phyloP scores from a whole-genome alignment of 2,329 filamentous ascomycete genomes.

The Paracamarosporium sp. region DNA sequence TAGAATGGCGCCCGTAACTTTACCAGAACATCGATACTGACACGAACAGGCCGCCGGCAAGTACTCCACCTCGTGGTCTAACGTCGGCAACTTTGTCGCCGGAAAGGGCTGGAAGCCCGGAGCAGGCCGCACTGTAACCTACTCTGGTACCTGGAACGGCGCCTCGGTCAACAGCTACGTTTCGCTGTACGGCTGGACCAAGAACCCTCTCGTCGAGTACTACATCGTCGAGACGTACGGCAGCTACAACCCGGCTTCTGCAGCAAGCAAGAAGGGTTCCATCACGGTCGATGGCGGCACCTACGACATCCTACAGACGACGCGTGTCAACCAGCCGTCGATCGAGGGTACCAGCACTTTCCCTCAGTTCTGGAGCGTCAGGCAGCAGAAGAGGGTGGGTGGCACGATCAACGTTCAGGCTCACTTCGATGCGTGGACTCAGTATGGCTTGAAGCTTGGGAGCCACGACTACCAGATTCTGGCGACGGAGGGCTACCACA shows the following conservation, averaged over 20 bases:
- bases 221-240: constrained; percentile 64
- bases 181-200: constrained; percentile 65
- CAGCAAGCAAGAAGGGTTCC: constrained; percentile 56
- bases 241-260: constrained; percentile 57
- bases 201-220: constrained; percentile 63
- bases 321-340: constrained; percentile 58
- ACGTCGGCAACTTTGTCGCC: constrained; percentile 62
- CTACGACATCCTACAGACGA: constrained; percentile 60
- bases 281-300: constrained; percentile 60
- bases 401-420: constrained; percentile 59
- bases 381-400: constrained; percentile 56
- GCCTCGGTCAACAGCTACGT: constrained; percentile 61
- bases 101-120: constrained; percentile 67
- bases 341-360: constrained; percentile 64
- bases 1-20: background rate
- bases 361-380: constrained; percentile 62
- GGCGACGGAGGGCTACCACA: constrained; percentile 62
- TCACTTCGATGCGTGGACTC: constrained; percentile 63
- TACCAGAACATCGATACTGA: background rate
- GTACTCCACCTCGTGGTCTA: constrained; percentile 59
- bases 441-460: constrained; percentile 57
- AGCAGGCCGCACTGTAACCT: constrained; percentile 55
- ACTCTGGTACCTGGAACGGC: constrained; percentile 54
- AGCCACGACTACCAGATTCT: constrained; percentile 62
- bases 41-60: constrained; percentile 46